These are phyloP conservation scores for Sanghuangporus baumii DNA, from an alignment of 1,284 basidiomycete genomes.

Conservation along the genomic window DNA sequence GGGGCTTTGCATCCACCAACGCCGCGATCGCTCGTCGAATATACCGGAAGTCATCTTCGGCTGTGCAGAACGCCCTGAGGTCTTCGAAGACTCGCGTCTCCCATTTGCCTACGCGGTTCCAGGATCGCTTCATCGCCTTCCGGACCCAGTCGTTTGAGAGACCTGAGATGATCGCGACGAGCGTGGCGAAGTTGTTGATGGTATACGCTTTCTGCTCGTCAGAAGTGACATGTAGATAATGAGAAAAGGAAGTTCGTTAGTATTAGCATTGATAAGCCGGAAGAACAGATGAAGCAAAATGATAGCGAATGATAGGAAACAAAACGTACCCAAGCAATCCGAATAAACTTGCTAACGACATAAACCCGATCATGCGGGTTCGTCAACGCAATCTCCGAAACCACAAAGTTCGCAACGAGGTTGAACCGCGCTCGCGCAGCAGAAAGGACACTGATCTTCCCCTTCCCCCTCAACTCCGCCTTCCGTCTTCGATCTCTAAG, in stretches of 20 bases:
- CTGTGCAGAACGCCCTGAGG: slow-evolving; percentile 65
- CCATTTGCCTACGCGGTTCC: slow-evolving; percentile 64
- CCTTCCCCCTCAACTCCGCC: slow-evolving; percentile 47
- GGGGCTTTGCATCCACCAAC: slow-evolving; percentile 58
- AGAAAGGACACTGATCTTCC: slow-evolving; percentile 65
- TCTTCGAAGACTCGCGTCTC: slow-evolving; percentile 76
- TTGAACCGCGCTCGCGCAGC: slow-evolving; percentile 87
- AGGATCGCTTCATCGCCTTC: slow-evolving; percentile 61
- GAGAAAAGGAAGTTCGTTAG: too few relatives aligned
- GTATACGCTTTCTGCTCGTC: slow-evolving; percentile 72
- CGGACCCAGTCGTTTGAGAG: slow-evolving; percentile 70
- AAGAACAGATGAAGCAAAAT: not conserved
- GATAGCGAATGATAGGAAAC: not conserved
- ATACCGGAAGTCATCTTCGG: slow-evolving; percentile 68
- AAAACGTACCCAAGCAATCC: slow-evolving; percentile 70
- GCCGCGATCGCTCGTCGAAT: slow-evolving; percentile 63
- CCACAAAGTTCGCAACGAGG: slow-evolving; percentile 77
- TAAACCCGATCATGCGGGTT: slow-evolving; percentile 59
- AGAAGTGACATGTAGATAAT: slow-evolving; percentile 13
- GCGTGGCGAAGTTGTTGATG: slow-evolving; percentile 74
- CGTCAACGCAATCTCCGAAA: slow-evolving; percentile 73
- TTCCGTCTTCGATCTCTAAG: slow-evolving; percentile 72
- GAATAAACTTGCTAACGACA: slow-evolving; percentile 77
- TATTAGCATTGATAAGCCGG: not conserved
- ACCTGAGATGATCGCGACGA: slow-evolving; percentile 79